phyloP scores from a whole-genome alignment of 2,329 filamentous ascomycete genomes.

The Colletotrichum scovillei region DNA sequence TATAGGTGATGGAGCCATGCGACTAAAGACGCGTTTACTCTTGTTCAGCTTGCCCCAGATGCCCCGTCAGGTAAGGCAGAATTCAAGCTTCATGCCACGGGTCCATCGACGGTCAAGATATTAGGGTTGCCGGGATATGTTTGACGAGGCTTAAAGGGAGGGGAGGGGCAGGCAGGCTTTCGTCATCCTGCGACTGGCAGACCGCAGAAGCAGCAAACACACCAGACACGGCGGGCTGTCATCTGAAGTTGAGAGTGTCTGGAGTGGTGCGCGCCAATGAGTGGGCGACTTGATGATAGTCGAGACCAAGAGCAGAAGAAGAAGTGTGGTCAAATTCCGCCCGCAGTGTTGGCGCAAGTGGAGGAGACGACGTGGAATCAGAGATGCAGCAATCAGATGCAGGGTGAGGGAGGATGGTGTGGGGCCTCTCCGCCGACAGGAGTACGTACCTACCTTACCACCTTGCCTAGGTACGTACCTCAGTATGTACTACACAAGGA shows the following conservation, averaged over 20 bases:
- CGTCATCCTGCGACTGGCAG: constrained; percentile 16
- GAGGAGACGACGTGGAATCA: constrained; percentile 34
- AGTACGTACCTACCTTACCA: neutral
- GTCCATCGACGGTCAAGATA: constrained; percentile 13
- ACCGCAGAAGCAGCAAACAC: constrained; percentile 3
- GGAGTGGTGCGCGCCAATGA: constrained; percentile 7
- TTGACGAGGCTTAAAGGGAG: neutral
- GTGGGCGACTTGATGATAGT: neutral
- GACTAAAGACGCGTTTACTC: constrained; percentile 23
- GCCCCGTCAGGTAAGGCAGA: constrained; percentile 33
- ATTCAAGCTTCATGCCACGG: constrained; percentile 29
- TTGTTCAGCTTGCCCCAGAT: constrained; percentile 28
- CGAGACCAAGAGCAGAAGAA: neutral
- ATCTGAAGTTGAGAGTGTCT: constrained; percentile 18
- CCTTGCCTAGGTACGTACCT: too few relatives aligned
- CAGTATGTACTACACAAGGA: too few relatives aligned
- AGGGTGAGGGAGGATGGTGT: constrained; percentile 18
- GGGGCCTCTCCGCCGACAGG: neutral
- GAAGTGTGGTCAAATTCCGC: constrained; percentile 14
- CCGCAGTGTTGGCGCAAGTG: constrained; percentile 10
- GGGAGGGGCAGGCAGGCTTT: constrained; percentile 1
- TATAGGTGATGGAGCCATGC: constrained; percentile 11
- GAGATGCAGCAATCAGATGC: constrained; percentile 30
- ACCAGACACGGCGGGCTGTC: constrained; percentile 12
- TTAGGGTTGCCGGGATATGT: constrained; percentile 24